These are phyloP conservation scores for Seminavis robusta DNA, from an alignment of 108 stramenopile species.

Conservation along the genomic window DNA sequence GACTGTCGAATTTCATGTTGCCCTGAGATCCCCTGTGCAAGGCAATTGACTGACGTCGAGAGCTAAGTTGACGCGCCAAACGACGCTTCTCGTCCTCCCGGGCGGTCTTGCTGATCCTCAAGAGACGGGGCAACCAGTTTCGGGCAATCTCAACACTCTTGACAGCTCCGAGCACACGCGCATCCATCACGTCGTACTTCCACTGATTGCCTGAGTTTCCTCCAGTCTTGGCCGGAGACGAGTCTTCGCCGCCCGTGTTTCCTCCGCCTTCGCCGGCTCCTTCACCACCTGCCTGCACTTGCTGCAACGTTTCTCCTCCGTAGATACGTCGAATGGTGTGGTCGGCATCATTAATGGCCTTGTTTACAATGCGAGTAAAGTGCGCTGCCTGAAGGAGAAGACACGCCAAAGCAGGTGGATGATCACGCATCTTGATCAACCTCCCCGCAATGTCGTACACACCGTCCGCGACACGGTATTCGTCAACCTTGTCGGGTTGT, in stretches of 20 bases:
- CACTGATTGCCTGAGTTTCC: constrained; percentile 65
- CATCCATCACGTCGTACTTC: constrained; percentile 85
- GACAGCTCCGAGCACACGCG: constrained; percentile 67
- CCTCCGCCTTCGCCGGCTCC: background rate
- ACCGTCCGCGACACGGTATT: constrained; percentile 5
- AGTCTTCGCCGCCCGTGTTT: background rate
- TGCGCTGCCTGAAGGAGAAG: constrained; percentile 77
- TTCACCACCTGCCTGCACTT: constrained; percentile 10
- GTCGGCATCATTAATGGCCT: constrained; percentile 54
- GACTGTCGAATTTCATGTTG: background rate
- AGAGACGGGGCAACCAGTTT: constrained; percentile 72
- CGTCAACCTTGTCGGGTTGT: constrained; percentile 23
- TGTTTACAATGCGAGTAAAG: constrained; percentile 64
- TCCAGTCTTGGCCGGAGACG: background rate
- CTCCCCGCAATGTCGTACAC: constrained; percentile 49
- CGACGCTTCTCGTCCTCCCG: constrained; percentile 81
- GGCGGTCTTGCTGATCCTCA: constrained; percentile 74
- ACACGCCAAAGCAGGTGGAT: constrained; percentile 76
- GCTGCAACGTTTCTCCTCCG: constrained; percentile 55
- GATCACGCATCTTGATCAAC: constrained; percentile 66
- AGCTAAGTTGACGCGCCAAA: constrained; percentile 52
- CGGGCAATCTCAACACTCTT: constrained; percentile 62
- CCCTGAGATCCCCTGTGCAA: constrained; percentile 14
- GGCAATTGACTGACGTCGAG: too few relatives aligned
- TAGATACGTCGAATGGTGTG: constrained; percentile 47